These are phyloP conservation scores for Strobilomyces dryophilus DNA, from an alignment of 768 basidiomycete species.

Conservation along the genomic window DNA sequence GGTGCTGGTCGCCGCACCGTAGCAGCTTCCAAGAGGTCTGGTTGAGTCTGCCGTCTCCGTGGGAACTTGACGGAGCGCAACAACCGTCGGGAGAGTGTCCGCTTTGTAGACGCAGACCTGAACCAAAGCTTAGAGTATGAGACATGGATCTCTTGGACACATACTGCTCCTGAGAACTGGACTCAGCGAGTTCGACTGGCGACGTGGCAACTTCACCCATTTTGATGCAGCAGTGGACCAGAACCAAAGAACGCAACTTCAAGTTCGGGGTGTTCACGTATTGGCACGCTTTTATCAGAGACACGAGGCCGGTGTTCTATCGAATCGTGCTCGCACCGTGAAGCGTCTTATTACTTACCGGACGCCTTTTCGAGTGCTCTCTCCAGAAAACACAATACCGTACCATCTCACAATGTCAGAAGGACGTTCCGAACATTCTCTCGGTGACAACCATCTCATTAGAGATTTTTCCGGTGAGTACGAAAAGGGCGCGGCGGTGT, in stretches of 20 bases:
- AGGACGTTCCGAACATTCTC: background rate
- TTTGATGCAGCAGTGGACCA: background rate
- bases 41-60: background rate
- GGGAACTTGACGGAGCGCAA: background rate
- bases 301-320: background rate
- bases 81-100: background rate
- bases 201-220: background rate
- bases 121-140: background rate
- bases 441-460: background rate
- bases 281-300: background rate
- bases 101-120: background rate
- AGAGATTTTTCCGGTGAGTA: background rate
- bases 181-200: background rate
- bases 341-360: no score
- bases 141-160: background rate
- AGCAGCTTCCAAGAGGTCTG: background rate
- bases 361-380: no score
- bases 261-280: background rate
- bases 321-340: no score
- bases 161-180: background rate
- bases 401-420: background rate
- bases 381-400: no score
- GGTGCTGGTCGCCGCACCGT: background rate
- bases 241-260: background rate
- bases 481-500: background rate